Percentiles rank a stretch among this genome's conserved stretches.
These are phyloP conservation scores for Monosporozyma siamensis DNA, from an alignment of 805 yeast genomes.

Conservation along the genomic window DNA sequence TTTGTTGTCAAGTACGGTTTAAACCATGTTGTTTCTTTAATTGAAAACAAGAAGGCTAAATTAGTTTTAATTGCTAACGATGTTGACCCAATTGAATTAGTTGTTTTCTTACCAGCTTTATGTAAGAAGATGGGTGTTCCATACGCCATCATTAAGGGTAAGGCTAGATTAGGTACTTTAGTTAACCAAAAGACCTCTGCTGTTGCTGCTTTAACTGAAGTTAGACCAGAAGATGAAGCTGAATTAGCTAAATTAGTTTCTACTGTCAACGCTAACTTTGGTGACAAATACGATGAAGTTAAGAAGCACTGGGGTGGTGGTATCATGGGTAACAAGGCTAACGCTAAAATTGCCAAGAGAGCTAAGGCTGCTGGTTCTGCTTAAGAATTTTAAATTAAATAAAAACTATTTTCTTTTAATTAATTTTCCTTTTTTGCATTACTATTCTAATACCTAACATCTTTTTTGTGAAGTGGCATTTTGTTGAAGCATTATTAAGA, in stretches of 20 bases:
- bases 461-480: constrained; percentile 3
- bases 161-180: constrained; percentile 95
- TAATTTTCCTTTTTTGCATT: background rate
- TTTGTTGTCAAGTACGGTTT: constrained; percentile 96
- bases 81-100: constrained; percentile 98
- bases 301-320: constrained; percentile 99
- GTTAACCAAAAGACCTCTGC: constrained; percentile 97
- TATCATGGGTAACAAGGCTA: constrained; percentile 90
- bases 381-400: constrained; percentile 1
- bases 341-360: constrained; percentile 72
- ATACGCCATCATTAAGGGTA: constrained; percentile 96
- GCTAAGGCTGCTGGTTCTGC: constrained; percentile 41
- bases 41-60: constrained; percentile 98
- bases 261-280: constrained; percentile 87
- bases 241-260: constrained; percentile 88
- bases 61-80: constrained; percentile 96
- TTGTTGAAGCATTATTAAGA: constrained; percentile 9
- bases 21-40: constrained; percentile 94
- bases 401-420: background rate
- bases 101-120: constrained; percentile 94
- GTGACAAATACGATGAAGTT: constrained; percentile 87
- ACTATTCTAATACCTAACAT: background rate
- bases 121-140: constrained; percentile 99
- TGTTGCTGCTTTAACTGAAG: constrained; percentile 95
- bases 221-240: constrained; percentile 87